phyloP scores from a whole-genome alignment of 75 land plant species.

The Sequoiadendron giganteum region DNA sequence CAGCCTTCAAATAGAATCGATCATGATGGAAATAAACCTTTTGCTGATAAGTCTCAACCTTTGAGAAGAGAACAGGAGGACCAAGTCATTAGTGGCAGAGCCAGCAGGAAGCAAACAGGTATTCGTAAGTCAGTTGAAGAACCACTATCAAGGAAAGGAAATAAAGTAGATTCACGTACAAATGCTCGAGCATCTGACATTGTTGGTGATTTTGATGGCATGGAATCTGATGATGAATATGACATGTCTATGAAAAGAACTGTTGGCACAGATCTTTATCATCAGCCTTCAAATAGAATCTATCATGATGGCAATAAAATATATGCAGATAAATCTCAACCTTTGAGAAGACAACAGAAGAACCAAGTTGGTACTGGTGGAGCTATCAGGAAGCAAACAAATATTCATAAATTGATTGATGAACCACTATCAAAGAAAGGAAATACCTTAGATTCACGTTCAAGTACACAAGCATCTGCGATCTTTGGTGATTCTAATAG shows the following conservation, averaged over 20 bases:
- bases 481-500: constrained; percentile 55
- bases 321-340: background rate
- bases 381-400: background rate
- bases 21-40: constrained; percentile 2
- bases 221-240: constrained; percentile 40
- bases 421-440: background rate
- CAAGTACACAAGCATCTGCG: constrained; percentile 10
- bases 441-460: background rate
- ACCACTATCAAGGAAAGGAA: background rate
- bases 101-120: background rate
- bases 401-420: background rate
- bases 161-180: background rate
- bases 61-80: constrained; percentile 1
- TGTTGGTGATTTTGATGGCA: constrained; percentile 56
- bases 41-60: background rate
- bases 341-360: background rate
- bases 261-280: background rate
- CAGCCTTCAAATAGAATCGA: constrained; percentile 7
- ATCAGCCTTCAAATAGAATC: constrained; percentile 9
- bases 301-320: background rate
- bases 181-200: constrained; percentile 15
- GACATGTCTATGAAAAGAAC: constrained; percentile 11
- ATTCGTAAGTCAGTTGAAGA: background rate
- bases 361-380: too few species aligned
- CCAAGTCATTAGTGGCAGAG: background rate